Conservation (phyloP, 129 eudicot species). For the Daucus carota region DNA sequence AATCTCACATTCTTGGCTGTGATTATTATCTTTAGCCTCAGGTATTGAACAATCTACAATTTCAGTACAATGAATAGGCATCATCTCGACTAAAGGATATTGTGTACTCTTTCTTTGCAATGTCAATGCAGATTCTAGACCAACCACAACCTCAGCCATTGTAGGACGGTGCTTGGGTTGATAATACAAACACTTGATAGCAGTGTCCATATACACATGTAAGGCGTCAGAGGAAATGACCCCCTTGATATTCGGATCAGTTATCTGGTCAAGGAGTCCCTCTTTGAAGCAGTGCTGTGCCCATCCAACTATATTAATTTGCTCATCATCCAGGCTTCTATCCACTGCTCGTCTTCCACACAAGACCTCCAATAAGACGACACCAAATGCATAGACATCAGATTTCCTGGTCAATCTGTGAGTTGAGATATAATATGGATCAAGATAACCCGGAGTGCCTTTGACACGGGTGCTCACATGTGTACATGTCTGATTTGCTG, state of each 20-base stretch:
- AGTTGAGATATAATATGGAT: neutral
- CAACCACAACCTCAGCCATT: neutral
- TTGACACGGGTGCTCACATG: neutral
- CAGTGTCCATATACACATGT: neutral
- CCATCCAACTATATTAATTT: neutral
- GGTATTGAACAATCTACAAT: too few species aligned
- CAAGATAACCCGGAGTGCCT: neutral
- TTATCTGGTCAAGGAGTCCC: neutral
- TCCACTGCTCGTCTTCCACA: conserved; percentile 1
- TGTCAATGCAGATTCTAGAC: neutral
- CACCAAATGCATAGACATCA: neutral
- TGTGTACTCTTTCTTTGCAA: neutral
- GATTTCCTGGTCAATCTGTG: neutral
- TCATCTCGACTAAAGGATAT: neutral
- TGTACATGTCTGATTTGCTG: neutral
- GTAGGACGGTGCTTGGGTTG: neutral
- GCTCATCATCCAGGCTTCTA: neutral
- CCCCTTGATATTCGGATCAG: neutral
- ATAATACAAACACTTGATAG: neutral
- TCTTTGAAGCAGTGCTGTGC: neutral
- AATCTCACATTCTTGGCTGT: too few species aligned
- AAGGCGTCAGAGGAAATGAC: neutral
- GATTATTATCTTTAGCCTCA: too few species aligned
- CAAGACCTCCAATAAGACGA: neutral
- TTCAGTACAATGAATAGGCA: neutral